Evolutionary conservation across 495 filamentous ascomycete species (phyloP).

Genomic region (Pseudoneurospora amorphoporcata): DNA sequence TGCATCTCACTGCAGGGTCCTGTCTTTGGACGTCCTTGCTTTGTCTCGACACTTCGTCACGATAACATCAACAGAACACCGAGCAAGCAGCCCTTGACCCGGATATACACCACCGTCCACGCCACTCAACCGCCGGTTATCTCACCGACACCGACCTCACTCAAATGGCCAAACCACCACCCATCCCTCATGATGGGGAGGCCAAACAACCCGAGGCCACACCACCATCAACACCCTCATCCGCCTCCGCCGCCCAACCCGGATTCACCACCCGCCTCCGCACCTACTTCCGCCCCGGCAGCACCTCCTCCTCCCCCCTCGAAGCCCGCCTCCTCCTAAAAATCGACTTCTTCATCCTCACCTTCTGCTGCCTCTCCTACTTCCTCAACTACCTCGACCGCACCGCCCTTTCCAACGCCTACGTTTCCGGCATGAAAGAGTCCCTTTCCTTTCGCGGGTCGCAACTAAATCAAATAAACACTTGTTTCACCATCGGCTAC

Average conservation of each 20-base stretch:
- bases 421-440: slow-evolving; percentile 57
- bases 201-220: no score
- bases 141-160: not conserved
- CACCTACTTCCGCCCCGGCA: not conserved
- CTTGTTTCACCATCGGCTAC: slow-evolving; percentile 39
- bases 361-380: slow-evolving; percentile 53
- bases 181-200: not conserved
- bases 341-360: slow-evolving; percentile 56
- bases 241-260: no score
- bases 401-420: slow-evolving; percentile 51
- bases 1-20: not conserved
- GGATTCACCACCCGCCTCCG: not conserved
- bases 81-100: not conserved
- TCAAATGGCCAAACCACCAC: not conserved
- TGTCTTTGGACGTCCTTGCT: not conserved
- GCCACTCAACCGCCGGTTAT: not conserved
- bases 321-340: slow-evolving; percentile 42
- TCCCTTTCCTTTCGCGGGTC: slow-evolving; percentile 47
- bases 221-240: not conserved
- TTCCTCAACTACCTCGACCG: slow-evolving; percentile 47
- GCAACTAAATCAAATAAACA: slow-evolving; percentile 51
- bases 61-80: not conserved
- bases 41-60: not conserved
- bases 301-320: slow-evolving; percentile 23
- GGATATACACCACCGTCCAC: not conserved